These are phyloP conservation scores for Tillandsia fasciculata DNA, from an alignment of 176 grass and related monocot species.

Conservation along the genomic window DNA sequence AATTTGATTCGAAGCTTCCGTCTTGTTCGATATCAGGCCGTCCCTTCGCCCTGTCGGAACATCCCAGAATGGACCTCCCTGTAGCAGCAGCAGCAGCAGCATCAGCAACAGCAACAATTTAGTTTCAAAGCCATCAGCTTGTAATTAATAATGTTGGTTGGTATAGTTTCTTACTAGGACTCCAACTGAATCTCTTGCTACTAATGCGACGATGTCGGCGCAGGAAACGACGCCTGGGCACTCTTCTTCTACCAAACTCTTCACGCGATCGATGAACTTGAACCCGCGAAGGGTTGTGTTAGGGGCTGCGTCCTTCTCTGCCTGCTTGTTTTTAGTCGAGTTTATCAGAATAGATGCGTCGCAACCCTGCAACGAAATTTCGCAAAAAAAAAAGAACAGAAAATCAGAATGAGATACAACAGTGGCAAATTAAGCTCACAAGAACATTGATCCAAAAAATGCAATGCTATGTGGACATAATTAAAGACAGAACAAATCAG, in stretches of 20 bases:
- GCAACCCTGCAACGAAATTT: constrained; percentile 41
- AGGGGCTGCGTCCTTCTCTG: constrained; percentile 60
- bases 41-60: constrained; percentile 84
- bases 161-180: constrained; percentile 34
- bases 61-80: constrained; percentile 82
- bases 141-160: not conserved
- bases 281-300: constrained; percentile 76
- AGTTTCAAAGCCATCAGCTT: not conserved
- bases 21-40: constrained; percentile 49
- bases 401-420: too few relatives aligned
- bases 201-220: constrained; percentile 70
- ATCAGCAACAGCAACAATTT: not conserved
- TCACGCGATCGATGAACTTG: constrained; percentile 55
- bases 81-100: not conserved
- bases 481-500: not conserved
- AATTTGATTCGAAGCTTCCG: constrained; percentile 59
- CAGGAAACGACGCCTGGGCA: constrained; percentile 97
- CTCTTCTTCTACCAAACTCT: constrained; percentile 60
- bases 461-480: too few relatives aligned
- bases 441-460: too few relatives aligned
- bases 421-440: too few relatives aligned
- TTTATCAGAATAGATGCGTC: constrained; percentile 81
- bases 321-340: constrained; percentile 31
- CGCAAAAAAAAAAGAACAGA: not conserved
- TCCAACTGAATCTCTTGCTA: constrained; percentile 61